Evolutionary conservation across 306 rosid genomes (phyloP), one percentile per base, ranked within the genome.

Genomic region (Lathyrus aphaca): DNA sequence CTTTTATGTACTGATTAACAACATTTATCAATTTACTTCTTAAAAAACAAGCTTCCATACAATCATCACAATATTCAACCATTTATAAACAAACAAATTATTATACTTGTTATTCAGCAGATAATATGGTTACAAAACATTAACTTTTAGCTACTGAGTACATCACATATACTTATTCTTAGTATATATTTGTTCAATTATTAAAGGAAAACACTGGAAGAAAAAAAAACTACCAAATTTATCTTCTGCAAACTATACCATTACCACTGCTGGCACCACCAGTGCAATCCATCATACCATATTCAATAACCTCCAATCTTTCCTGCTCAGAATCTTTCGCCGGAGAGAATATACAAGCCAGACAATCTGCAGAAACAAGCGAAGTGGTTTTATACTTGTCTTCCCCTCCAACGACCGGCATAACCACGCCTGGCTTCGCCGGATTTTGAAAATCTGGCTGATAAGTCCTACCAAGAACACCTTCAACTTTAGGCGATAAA

Each of bases 341-440:
- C 0, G 76, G 73, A 68, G 85, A 83, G 80, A 86, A 91, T 10
- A 79, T 29, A 73, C 92, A 91, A 30, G 66, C 68, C 3, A 23
- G 1, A 53, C 89, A 88, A 58, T 88, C 79, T 1, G 89, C 77
- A 9, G 92, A 80, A 61, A 83, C 77, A 73, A 92, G 98, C 10
- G 96, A 86, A 3, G 80, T 50, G 72, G 95, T 92, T 74, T 66
- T 77, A 74, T 92, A 89, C 84, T 44, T 82, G 51, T 87, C 78
- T 76, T 88, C 96, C n/a, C 98, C 98, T 74, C 95, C 96, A 58
- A 92, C 83, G 3, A 92, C 83, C 0, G 96, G 89, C 96, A 92
- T 88, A 8, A 92, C 89, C 44, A 89, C 91, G 0, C 98, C 98
- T 0, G 66, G 75, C 80, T 85, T 89, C 1, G 86, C 95, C 0